phyloP scores from a whole-genome alignment of 306 rosid genomes.

The Cucurbita moschata region DNA sequence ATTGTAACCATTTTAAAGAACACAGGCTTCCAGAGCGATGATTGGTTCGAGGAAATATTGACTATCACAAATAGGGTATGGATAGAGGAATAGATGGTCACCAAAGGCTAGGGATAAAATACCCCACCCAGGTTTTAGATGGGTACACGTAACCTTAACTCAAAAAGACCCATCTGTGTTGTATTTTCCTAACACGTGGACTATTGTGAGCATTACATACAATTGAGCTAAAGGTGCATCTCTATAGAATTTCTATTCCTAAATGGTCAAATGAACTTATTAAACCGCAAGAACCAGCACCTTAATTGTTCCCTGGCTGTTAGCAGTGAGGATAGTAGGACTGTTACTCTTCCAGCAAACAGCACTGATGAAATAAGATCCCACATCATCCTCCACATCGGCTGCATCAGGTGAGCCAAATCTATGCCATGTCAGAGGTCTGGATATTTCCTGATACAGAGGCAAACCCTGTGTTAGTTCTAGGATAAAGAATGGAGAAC shows the following conservation, averaged over 20 bases:
- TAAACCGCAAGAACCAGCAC: constrained; percentile 86
- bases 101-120: neutral
- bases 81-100: neutral
- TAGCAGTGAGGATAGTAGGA: constrained; percentile 86
- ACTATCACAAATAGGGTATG: neutral
- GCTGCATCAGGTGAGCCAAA: constrained; percentile 64
- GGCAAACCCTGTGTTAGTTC: constrained; percentile 10
- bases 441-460: constrained; percentile 63
- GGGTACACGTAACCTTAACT: neutral
- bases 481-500: neutral
- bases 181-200: neutral
- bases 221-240: neutral
- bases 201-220: neutral
- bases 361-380: constrained; percentile 83
- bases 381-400: constrained; percentile 67
- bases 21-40: neutral
- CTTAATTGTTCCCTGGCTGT: constrained; percentile 93
- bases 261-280: neutral
- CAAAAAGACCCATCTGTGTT: neutral
- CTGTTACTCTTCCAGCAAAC: constrained; percentile 98
- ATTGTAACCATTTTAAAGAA: neutral
- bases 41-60: constrained; percentile 1
- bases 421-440: constrained; percentile 76
- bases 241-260: neutral
- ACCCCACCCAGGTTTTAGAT: neutral